Conservation (phyloP, 164 flowering plant species). For the Umbilicus rupestris region DNA sequence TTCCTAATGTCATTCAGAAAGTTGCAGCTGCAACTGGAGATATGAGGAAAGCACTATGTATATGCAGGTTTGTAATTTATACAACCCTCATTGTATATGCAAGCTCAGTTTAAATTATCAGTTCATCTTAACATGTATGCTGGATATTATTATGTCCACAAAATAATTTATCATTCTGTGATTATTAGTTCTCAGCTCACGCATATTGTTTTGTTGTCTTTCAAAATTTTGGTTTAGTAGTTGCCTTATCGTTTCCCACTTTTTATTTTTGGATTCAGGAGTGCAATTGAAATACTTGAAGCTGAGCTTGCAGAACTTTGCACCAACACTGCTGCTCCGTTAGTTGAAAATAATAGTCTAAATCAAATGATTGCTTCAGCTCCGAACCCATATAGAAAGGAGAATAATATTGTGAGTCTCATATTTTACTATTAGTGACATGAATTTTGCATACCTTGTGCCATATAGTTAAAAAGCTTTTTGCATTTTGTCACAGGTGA, state of each 20-base stretch:
- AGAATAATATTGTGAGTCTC: slow-evolving; percentile 37
- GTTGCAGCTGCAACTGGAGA: slow-evolving; percentile 97
- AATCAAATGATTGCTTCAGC: slow-evolving; percentile 16
- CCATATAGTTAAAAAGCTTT: background rate
- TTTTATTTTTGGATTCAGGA: slow-evolving; percentile 34
- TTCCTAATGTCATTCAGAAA: slow-evolving; percentile 38
- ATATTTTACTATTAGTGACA: background rate
- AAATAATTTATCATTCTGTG: background rate
- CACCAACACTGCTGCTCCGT: slow-evolving; percentile 12
- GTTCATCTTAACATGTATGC: background rate
- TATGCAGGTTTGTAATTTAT: slow-evolving; percentile 66
- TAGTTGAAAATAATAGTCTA: slow-evolving; percentile 20
- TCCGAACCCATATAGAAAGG: slow-evolving; percentile 15
- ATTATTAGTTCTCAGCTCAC: background rate
- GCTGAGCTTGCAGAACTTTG: slow-evolving; percentile 39
- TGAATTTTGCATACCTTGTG: background rate
- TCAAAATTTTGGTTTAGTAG: background rate
- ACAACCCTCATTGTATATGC: too few relatives aligned
- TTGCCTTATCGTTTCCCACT: background rate
- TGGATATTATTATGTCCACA: background rate
- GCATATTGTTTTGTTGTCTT: background rate
- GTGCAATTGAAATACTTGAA: slow-evolving; percentile 72
- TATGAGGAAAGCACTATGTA: slow-evolving; percentile 84
- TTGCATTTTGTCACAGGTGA: slow-evolving; percentile 41
- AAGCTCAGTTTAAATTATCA: background rate